Conservation (phyloP, 2,329 filamentous ascomycete genomes). For the Setomelanomma holmii region DNA sequence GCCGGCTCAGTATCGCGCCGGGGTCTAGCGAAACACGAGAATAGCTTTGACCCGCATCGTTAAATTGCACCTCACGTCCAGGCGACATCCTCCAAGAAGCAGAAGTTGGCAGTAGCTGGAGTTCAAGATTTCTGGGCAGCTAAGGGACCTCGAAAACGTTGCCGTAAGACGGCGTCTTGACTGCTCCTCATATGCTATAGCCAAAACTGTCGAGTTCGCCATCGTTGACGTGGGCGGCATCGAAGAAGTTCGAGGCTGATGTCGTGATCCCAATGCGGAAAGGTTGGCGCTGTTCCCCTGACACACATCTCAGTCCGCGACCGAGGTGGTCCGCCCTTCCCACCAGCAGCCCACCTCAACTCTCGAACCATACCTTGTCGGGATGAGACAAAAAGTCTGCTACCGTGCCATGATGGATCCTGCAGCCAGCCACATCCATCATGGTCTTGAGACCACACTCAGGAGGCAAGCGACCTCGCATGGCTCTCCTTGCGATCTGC, state of each 20-base stretch:
- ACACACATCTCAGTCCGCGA: constrained; percentile 4
- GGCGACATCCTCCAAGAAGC: background rate
- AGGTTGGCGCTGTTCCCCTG: constrained; percentile 15
- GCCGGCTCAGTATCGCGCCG: background rate
- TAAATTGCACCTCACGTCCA: background rate
- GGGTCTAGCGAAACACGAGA: background rate
- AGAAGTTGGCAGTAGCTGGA: background rate
- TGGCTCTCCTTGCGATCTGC: background rate
- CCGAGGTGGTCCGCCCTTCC: constrained; percentile 10
- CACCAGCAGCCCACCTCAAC: constrained; percentile 7
- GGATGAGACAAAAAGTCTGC: constrained; percentile 13
- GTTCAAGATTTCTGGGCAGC: background rate
- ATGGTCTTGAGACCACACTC: background rate
- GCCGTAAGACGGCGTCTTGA: too few species aligned
- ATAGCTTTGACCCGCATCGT: background rate
- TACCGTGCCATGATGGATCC: constrained; percentile 9
- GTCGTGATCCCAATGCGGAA: background rate
- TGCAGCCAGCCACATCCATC: constrained; percentile 13
- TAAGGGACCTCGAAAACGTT: too few species aligned
- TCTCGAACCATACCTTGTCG: constrained; percentile 12
- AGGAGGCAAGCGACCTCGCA: constrained; percentile 1
- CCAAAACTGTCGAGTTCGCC: constrained; percentile 2
- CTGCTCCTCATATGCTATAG: too few species aligned
- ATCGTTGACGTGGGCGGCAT: background rate
- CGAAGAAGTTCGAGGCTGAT: constrained; percentile 3